Evolutionary conservation across 2,329 filamentous ascomycete species (phyloP), one percentile per base, ranked within the genome.

Genomic region (Ceratocystis diversiconidia): DNA sequence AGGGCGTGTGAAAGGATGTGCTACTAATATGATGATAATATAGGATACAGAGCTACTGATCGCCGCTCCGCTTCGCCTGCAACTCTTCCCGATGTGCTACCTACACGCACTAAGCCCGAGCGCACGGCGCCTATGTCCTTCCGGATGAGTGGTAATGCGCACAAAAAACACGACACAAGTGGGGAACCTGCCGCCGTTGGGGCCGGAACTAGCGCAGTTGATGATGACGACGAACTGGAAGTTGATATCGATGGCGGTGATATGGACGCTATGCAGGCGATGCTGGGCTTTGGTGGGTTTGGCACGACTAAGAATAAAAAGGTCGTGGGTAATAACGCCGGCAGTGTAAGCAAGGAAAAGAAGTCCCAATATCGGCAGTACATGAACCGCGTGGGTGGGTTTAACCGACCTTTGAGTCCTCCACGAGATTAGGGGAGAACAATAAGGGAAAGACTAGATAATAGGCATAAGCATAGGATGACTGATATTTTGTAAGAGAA

Each of bases 361-460:
- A 92, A 90, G 83, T 89, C 87, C 15, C 84, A 95, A 79, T 97
- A 96, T 73, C 82, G 94, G 70, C 94, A 99, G 82, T 99, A 99
- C 76, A 99, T 99, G 85, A 94, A 94, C 73, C 82, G 89, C 66
- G 79, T 85, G 63, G 89, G 89, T 65, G 89, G 89, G 5, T 94
- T 94, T 78, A 94, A 92, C 73, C 77, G 89, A 71, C 88, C 89
- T 59, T 76, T 92, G 63, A 88, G 86, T 74, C 85, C 84, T 22
- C 73, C 74, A 22, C 71, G 78, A 62, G 61, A 52, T 46, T 65
- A 44, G 32, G 22, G 19, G 25, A 43, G 4, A 48, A 30, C 22
- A 41, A 17, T 25, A 17, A n/a, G n/a, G 17, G 28, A 10, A 10
- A 15, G 15, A 12, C 3, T 19, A 15, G 17, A 28, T 19, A n/a